Conservation (phyloP, 345 rosid species). For the Rhodomyrtus tomentosa region DNA sequence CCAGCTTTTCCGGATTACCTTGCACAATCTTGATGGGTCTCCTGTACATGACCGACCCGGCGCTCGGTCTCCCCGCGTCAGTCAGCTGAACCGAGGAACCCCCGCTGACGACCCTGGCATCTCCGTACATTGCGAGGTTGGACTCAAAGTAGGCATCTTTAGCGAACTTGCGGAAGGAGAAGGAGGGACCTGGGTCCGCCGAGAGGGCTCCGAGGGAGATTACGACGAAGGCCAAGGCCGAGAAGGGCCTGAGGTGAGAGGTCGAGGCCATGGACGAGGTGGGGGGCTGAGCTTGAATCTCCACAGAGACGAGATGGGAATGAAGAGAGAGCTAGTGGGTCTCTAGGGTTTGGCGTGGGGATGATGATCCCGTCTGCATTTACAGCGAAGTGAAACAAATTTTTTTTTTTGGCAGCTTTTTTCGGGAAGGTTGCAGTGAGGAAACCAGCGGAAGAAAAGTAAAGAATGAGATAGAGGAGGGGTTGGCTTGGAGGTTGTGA, state of each 20-base stretch:
- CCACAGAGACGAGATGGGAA: not conserved
- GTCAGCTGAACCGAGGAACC: slow-evolving; percentile 56
- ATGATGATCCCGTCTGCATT: not conserved
- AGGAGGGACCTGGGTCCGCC: slow-evolving; percentile 33
- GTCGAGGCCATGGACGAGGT: slow-evolving; percentile 37
- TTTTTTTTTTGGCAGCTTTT: not conserved
- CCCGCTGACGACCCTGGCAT: slow-evolving; percentile 33
- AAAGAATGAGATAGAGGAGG: slow-evolving; percentile 2
- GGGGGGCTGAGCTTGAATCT: slow-evolving; percentile 13
- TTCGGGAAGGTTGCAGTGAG: not conserved
- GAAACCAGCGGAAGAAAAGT: slow-evolving; percentile 12
- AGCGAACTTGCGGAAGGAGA: slow-evolving; percentile 33
- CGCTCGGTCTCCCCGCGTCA: not conserved
- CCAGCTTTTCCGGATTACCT: slow-evolving; percentile 29
- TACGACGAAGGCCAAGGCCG: slow-evolving; percentile 7
- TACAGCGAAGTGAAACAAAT: not conserved
- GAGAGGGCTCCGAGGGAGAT: slow-evolving; percentile 17
- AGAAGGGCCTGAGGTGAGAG: slow-evolving; percentile 10
- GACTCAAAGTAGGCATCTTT: slow-evolving; percentile 43
- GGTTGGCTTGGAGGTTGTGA: slow-evolving; percentile 32
- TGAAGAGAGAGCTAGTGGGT: not conserved
- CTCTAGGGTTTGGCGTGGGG: slow-evolving; percentile 10
- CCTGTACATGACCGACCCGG: slow-evolving; percentile 53
- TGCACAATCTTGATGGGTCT: slow-evolving; percentile 49
- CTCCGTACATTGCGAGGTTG: slow-evolving; percentile 48